phyloP scores from a whole-genome alignment of 78 protist genomes.

The Cavenderia fasciculata region DNA sequence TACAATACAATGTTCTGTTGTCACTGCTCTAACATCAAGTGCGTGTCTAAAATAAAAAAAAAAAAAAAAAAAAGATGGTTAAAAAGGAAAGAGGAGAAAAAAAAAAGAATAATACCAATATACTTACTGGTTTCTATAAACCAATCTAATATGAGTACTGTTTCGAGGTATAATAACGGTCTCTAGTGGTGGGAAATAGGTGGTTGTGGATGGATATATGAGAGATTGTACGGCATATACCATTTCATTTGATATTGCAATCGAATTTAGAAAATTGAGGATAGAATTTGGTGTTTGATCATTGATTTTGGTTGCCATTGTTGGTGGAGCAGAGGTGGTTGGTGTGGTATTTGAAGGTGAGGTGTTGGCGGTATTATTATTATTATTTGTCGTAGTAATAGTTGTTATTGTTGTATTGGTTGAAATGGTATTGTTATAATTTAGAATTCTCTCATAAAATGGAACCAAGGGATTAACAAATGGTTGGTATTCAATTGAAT shows the following conservation, averaged over 20 bases:
- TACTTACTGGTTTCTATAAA: conserved; percentile 37
- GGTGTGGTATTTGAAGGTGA: not conserved
- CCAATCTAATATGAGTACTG: conserved; percentile 7
- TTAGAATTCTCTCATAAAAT: not conserved
- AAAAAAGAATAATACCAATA: no score
- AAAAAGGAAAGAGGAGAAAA: no score
- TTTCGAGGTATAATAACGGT: conserved; percentile 36
- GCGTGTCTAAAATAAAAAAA: conserved; percentile 3
- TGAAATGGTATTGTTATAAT: not conserved
- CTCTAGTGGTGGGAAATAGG: conserved; percentile 31
- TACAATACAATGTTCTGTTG: conserved; percentile 19
- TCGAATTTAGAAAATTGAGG: not conserved
- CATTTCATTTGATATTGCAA: conserved; percentile 29
- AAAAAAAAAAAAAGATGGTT: not conserved
- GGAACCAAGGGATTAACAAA: conserved; percentile 7
- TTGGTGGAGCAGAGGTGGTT: no score
- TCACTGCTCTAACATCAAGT: conserved; percentile 30
- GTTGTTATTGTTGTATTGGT: not conserved
- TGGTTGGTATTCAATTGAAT: conserved; percentile 21
- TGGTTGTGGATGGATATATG: not conserved
- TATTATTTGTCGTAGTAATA: no score
- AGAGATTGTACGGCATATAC: not conserved
- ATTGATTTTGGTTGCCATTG: conserved; percentile 16
- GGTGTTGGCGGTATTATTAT: no score
- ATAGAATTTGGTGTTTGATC: not conserved